Evolutionary conservation across 2,329 filamentous ascomycete species (phyloP), one percentile per base, ranked within the genome.

Genomic region (Fonsecaea monophora): DNA sequence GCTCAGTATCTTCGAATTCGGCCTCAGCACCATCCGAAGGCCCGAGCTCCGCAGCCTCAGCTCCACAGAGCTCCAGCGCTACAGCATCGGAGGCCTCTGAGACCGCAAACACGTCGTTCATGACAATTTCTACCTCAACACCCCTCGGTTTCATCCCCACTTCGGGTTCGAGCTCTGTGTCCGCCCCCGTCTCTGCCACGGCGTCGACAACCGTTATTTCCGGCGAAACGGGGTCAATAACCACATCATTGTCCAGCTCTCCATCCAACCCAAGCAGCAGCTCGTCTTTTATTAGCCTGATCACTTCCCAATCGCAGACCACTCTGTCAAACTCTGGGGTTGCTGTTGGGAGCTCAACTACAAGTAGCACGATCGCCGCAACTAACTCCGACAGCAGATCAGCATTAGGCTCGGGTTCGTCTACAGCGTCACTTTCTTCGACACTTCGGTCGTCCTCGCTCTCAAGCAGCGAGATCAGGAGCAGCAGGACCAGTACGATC

Each of bases 1-100:
- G 37, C 48, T 38, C 60, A 59, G 37, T 38, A 32, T 34, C 64
- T 58, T 50, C 64, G 4, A 57, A 5, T 37, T 66, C 64, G 35
- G 42, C 18, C 30, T n/a, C 25, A 50, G 60, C 35, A 40, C 45
- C 35, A 21, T 30, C 60, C 25, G 35, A 50, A 7, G 32, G 37
- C 34, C 34, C 38, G 25, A 59, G 45, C 38, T 50, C 60, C 4
- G n/a, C 37, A 50, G 15, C 53, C 25, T 30, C 38, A 6, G 13
- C 37, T 15, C 45, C 53, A 12, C 48, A 35, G 54, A 55, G 60
- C 30, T 13, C 60, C n/a, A 56, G 32, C n/a, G 30, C 25, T 38
- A 21, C 57, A 13, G n/a, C 53, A 13, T 48, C 60, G 9, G 32
- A 18, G n/a, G 32, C n/a, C 10, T 13, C 40, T 37, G 30, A 21